phyloP scores from a whole-genome alignment of 768 basidiomycete genomes.

The Pisolithus orientalis region DNA sequence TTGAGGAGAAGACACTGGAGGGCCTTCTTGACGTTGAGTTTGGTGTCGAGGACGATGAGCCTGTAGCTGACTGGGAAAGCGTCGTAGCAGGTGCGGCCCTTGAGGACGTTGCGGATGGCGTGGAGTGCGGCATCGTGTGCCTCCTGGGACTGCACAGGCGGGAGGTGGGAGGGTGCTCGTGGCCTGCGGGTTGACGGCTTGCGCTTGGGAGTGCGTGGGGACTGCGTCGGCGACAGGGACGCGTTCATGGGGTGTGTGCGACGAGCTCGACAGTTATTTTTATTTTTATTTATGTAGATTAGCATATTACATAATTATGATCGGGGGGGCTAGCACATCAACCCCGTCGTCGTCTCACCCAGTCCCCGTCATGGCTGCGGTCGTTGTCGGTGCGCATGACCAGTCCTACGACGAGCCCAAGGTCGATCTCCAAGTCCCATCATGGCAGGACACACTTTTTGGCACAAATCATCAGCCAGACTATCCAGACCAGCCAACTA shows the following conservation, averaged over 20 bases:
- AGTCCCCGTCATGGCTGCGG: too few species aligned
- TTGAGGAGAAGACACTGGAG: conserved; percentile 82
- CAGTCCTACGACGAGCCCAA: background rate
- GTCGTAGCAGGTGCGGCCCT: conserved; percentile 84
- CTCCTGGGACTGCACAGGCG: conserved; percentile 45
- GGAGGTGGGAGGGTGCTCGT: conserved; percentile 54
- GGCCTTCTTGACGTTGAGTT: conserved; percentile 93
- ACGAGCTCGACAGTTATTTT: background rate
- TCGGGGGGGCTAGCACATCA: background rate
- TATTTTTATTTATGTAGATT: background rate
- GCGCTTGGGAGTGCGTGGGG: conserved; percentile 47
- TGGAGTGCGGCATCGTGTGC: conserved; percentile 63
- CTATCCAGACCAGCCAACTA: conserved; percentile 17
- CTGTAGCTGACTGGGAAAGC: conserved; percentile 96
- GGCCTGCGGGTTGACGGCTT: conserved; percentile 49
- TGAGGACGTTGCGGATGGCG: conserved; percentile 77
- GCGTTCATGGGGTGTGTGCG: conserved; percentile 28
- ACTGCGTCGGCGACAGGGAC: conserved; percentile 43
- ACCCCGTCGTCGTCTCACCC: too few species aligned
- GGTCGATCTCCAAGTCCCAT: background rate
- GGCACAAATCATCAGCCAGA: conserved; percentile 5
- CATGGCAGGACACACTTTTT: conserved; percentile 1
- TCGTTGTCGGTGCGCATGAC: too few species aligned
- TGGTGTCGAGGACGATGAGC: conserved; percentile 93
- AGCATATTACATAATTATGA: background rate